Evolutionary conservation across 1,284 basidiomycete species (phyloP).

Genomic region (Acaromyces ingoldii): DNA sequence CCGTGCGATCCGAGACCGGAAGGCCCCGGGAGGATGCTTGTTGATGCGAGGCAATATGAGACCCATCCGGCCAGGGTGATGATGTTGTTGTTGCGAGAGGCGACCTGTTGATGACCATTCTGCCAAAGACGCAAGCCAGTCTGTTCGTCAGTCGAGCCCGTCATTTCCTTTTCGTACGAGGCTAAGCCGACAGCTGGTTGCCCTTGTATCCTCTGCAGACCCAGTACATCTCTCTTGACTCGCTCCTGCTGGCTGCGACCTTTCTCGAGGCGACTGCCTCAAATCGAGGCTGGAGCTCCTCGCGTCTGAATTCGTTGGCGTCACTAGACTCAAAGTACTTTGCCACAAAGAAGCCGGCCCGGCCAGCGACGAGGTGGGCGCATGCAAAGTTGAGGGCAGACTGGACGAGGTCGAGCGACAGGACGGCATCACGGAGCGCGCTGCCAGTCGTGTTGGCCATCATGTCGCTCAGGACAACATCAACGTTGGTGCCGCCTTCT

Average conservation of each 20-base stretch:
- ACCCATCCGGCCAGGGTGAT: too few relatives aligned
- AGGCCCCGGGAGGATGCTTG: too few relatives aligned
- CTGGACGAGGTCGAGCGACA: not conserved
- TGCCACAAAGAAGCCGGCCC: not conserved
- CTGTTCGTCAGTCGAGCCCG: too few relatives aligned
- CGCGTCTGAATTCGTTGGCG: not conserved
- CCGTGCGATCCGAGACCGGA: too few relatives aligned
- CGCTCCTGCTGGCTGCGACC: not conserved
- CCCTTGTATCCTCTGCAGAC: slow-evolving; percentile 1
- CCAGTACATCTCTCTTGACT: slow-evolving; percentile 7
- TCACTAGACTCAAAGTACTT: slow-evolving; percentile 3
- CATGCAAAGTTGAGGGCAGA: slow-evolving; percentile 3
- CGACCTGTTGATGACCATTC: too few relatives aligned
- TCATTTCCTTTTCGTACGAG: too few relatives aligned
- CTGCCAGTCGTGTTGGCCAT: slow-evolving; percentile 4
- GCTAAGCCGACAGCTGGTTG: too few relatives aligned
- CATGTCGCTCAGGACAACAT: slow-evolving; percentile 6
- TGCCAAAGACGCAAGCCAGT: too few relatives aligned
- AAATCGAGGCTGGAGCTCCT: not conserved
- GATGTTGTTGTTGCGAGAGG: too few relatives aligned
- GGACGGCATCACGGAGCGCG: not conserved
- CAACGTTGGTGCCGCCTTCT: not conserved
- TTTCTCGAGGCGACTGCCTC: not conserved
- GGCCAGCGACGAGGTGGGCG: not conserved
- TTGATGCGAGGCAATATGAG: too few relatives aligned